Conservation (phyloP, 225 moss, liverwort and hornwort genomes). For the Bryoerythrophyllum caledonicum region DNA sequence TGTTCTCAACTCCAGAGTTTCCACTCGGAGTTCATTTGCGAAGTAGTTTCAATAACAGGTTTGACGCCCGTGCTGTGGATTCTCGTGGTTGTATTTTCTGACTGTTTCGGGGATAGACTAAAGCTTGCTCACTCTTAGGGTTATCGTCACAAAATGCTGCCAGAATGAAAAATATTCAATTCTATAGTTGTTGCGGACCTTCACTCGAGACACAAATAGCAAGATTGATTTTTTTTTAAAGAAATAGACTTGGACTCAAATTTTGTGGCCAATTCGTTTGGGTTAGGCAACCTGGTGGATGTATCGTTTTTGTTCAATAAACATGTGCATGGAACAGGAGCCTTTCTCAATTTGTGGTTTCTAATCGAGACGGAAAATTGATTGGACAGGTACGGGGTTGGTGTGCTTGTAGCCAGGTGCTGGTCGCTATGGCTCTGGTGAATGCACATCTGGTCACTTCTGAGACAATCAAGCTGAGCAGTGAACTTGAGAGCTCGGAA, state of each 20-base stretch:
- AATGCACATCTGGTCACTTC: slow-evolving; percentile 36
- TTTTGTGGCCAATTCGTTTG: not conserved
- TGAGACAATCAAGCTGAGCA: slow-evolving; percentile 4
- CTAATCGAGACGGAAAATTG: not conserved
- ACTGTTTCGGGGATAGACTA: not conserved
- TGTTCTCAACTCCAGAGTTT: not conserved
- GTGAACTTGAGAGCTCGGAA: slow-evolving; percentile 28
- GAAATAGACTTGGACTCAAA: not conserved
- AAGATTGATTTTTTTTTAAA: not conserved
- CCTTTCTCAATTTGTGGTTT: not conserved
- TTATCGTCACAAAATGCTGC: not conserved
- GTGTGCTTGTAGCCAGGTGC: too few species aligned
- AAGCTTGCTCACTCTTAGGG: not conserved
- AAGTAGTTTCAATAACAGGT: not conserved
- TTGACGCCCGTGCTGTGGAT: not conserved
- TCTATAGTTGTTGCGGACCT: not conserved
- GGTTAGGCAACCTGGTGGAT: not conserved
- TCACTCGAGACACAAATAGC: not conserved
- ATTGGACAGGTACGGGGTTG: not conserved
- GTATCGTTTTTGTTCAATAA: too few species aligned
- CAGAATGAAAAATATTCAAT: not conserved
- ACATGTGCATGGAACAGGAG: not conserved
- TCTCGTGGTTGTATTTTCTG: not conserved
- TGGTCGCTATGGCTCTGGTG: slow-evolving; percentile 37
- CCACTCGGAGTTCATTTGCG: not conserved